Conservation (phyloP, 1,284 basidiomycete species). For the Polyporus tsugae region DNA sequence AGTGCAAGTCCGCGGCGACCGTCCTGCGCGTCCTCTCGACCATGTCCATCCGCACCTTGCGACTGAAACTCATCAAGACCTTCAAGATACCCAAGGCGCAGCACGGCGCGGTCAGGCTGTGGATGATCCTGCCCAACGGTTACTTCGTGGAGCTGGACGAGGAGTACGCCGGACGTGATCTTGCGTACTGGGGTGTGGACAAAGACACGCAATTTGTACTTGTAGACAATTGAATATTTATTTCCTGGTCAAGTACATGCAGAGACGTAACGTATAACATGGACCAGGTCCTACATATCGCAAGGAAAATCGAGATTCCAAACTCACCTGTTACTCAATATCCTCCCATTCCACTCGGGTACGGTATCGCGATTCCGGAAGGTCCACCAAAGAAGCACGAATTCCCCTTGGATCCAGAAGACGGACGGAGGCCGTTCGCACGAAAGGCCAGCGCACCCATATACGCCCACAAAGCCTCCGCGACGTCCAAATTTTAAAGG, state of each 20-base stretch:
- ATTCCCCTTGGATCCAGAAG: conserved; percentile 1
- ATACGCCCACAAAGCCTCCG: conserved; percentile 28
- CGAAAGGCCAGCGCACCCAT: conserved; percentile 24
- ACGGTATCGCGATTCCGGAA: conserved; percentile 1
- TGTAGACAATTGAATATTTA: conserved; percentile 8
- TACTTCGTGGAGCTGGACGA: conserved; percentile 52
- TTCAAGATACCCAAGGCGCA: conserved; percentile 41
- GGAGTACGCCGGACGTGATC: conserved; percentile 56
- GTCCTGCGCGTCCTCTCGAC: conserved; percentile 65
- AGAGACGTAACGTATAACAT: conserved; percentile 8
- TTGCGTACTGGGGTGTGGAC: conserved; percentile 79
- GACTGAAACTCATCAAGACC: conserved; percentile 44
- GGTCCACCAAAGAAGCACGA: conserved; percentile 5
- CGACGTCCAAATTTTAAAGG: conserved; percentile 15
- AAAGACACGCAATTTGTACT: conserved; percentile 44
- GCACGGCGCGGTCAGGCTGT: conserved; percentile 51
- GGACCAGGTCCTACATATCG: conserved; percentile 5
- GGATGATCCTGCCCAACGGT: conserved; percentile 62
- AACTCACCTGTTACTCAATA: not conserved
- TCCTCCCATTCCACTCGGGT: no score
- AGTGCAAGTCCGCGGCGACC: conserved; percentile 21
- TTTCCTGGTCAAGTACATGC: conserved; percentile 1
- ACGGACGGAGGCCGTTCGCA: conserved; percentile 21
- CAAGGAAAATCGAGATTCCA: not conserved
- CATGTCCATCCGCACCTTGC: conserved; percentile 68